Base-by-base conservation (phyloP, 306 rosid species). In the Coriaria nepalensis region DNA sequence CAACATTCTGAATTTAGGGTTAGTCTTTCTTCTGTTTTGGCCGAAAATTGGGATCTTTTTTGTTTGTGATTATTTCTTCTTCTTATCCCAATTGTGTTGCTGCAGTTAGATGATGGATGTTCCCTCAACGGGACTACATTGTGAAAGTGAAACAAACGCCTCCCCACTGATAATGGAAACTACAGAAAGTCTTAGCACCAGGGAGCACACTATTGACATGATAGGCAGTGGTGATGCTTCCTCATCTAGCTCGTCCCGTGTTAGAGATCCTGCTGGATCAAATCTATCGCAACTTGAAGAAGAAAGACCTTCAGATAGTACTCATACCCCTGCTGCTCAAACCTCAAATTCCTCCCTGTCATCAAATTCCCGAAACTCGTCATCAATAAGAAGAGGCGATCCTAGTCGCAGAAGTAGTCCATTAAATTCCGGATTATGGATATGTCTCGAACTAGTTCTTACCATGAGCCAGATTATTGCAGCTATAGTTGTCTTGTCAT, bases 341-440 rank as follows among this genome's bases (percentile, higher is more conserved):
- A 75, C 87, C 40, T 54, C 73, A 2, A 56, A 62, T 69, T 59
- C 80, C 41, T 52, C 77, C 7, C 74, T 53, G 63, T 83, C 69
- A 50, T 61, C 82, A 47, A 84, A 68, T 72, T 62, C 79, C 37
- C 64, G 97, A 63, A 90, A 63, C 66, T 59, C 84, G 47, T 77
- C 93, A 0, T 63, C 54, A 5, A 41, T 60, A 13, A 77, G 97
- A 43, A 75, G 92, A 50, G 93, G 81, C 60, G 95, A 90, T 8
- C 44, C 69, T 4, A 90, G 82, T 33, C 87, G 85, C 33, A 81
- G 65, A 43, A 73, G 94, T 65, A 85, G 94, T 69, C 95, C 97
- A 4, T 69, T 85, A 68, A 88, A 90, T 71, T 90, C 97, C 8
- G 93, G 83, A 40, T 45, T 90, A 53, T 90, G 97, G 95, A 81